Conservation (phyloP, 768 basidiomycete genomes). For the Lactarius akahatsu region DNA sequence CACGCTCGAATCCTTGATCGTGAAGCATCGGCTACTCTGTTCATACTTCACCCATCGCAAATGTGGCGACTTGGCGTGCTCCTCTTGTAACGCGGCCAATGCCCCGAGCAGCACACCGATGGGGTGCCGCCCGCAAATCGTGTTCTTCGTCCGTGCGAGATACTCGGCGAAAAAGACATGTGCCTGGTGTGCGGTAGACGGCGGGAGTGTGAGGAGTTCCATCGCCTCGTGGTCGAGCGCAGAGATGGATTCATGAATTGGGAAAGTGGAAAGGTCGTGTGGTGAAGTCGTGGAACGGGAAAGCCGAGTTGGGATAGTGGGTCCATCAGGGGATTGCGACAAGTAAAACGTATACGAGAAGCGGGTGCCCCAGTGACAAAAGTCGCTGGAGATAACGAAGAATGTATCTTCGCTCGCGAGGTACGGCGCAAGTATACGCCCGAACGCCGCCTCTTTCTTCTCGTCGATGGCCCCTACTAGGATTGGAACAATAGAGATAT, state of each 20-base stretch:
- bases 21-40: constrained; percentile 79
- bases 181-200: constrained; percentile 50
- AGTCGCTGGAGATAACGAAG: constrained; percentile 92
- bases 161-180: constrained; percentile 68
- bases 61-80: constrained; percentile 34
- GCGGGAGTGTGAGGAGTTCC: constrained; percentile 60
- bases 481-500: constrained; percentile 86
- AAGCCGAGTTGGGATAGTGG: constrained; percentile 49
- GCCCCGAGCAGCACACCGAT: constrained; percentile 90
- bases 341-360: constrained; percentile 91
- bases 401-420: constrained; percentile 76
- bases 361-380: constrained; percentile 94
- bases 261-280: constrained; percentile 44
- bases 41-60: constrained; percentile 90
- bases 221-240: constrained; percentile 87
- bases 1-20: constrained; percentile 80
- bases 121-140: constrained; percentile 95
- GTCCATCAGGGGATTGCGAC: constrained; percentile 54
- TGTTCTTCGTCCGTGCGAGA: constrained; percentile 77
- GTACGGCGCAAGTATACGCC: constrained; percentile 75
- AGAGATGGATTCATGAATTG: constrained; percentile 82
- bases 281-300: constrained; percentile 44
- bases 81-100: constrained; percentile 54
- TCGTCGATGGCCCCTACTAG: constrained; percentile 78
- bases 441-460: constrained; percentile 59